Conservation (phyloP, 1,284 basidiomycete species). For the Prillingera fragicola region DNA sequence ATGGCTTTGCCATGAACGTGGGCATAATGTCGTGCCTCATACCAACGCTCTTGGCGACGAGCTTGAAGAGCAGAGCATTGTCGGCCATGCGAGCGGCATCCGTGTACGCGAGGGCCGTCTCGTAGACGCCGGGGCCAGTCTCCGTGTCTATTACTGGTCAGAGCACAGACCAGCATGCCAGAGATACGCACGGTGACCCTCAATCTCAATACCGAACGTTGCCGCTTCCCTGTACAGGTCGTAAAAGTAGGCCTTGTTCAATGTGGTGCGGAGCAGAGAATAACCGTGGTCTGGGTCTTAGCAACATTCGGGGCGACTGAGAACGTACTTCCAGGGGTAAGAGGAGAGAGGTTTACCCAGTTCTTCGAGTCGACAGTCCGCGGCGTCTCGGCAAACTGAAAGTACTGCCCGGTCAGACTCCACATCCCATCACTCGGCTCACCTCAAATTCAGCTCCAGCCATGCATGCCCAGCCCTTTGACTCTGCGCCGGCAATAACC, state of each 20-base stretch:
- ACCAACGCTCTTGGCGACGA: constrained; percentile 81
- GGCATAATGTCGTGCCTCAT: constrained; percentile 83
- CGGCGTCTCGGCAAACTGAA: constrained; percentile 89
- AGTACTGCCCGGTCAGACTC: constrained; percentile 59
- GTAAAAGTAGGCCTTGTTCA: constrained; percentile 86
- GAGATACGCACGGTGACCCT: constrained; percentile 72
- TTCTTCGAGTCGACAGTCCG: constrained; percentile 68
- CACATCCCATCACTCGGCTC: constrained; percentile 27
- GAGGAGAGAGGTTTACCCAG: constrained; percentile 64
- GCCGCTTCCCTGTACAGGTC: constrained; percentile 74
- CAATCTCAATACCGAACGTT: constrained; percentile 74
- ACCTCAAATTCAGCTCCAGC: constrained; percentile 90
- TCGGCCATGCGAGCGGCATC: constrained; percentile 82
- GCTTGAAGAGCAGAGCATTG: constrained; percentile 90
- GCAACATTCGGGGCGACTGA: neutral
- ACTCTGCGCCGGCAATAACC: constrained; percentile 51
- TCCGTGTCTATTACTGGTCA: constrained; percentile 69
- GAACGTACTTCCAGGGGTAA: constrained; percentile 82
- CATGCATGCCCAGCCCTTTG: constrained; percentile 59
- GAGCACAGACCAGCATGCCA: constrained; percentile 1
- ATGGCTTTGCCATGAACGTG: constrained; percentile 98
- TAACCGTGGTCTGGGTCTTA: constrained; percentile 75
- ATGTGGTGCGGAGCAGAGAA: constrained; percentile 76
- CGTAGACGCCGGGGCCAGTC: constrained; percentile 84
- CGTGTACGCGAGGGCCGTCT: constrained; percentile 90